Percentiles rank a stretch among this genome's conserved stretches.
Conservation (phyloP, 108 stramenopile species). For the Aurantiochytrium sp. region DNA sequence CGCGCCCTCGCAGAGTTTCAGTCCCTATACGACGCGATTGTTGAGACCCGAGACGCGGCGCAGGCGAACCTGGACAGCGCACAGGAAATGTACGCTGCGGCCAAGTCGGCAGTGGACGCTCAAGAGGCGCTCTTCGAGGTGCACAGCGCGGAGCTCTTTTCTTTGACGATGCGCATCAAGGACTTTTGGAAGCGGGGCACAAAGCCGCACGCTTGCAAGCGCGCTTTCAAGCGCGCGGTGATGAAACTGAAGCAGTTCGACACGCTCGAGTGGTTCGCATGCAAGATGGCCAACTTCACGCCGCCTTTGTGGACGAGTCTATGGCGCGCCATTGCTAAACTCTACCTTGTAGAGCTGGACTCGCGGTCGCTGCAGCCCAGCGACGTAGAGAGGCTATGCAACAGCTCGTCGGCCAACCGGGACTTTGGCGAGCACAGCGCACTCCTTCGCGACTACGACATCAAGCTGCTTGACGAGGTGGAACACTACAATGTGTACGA, state of each 20-base stretch:
- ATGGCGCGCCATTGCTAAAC: background rate
- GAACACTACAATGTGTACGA: constrained; percentile 6
- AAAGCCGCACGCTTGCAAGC: background rate
- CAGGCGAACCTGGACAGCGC: background rate
- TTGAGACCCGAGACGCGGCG: background rate
- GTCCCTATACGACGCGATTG: background rate
- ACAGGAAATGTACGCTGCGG: background rate
- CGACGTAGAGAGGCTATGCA: background rate
- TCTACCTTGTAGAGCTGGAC: background rate
- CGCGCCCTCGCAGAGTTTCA: background rate
- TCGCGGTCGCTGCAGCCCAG: background rate
- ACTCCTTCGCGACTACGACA: constrained; percentile 17
- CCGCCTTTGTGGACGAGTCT: background rate
- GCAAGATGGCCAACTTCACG: constrained; percentile 10
- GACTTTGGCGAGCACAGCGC: background rate
- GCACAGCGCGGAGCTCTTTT: background rate
- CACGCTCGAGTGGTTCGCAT: background rate
- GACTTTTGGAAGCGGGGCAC: background rate
- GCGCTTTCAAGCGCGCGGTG: background rate
- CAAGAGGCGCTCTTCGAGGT: background rate
- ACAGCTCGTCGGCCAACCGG: background rate
- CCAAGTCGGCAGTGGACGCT: background rate
- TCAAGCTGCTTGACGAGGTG: constrained; percentile 1
- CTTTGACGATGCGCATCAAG: background rate
- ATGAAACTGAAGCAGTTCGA: background rate